Base-by-base conservation (phyloP, 2,329 filamentous ascomycete genomes). In the Pseudogymnoascus sp. region DNA sequence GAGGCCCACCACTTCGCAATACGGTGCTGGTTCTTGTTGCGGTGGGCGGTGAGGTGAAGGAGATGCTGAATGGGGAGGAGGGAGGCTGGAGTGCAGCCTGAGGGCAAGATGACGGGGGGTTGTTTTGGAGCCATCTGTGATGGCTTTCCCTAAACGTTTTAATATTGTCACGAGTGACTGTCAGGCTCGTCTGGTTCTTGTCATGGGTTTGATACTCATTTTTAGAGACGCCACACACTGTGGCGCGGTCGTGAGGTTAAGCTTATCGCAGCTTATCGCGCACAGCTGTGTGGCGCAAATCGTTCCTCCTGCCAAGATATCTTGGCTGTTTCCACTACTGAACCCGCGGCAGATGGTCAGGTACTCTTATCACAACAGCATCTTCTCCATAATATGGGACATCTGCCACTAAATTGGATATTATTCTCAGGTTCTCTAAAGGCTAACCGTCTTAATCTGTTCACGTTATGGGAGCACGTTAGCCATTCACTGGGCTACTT, bases 21-120 rank as follows among this genome's bases (percentile, higher is more conserved):
- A 63, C 86, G 86, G 75, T 97, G 93, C 77, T 97, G 93, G 77
- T 97, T 97, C 72, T 87, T 88, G 79, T 97, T 95, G 70, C 92
- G 90, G 73, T 91, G 86, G 75, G 87, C 84, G 70, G 96, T 84
- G 68, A 89, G 82, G 70, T 88, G 81, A 50, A 97, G 84, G 56
- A 93, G 76, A 60, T 82, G 73, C 29, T 78, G 69, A 29, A 80
- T 71, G 1, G 78, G 73, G 2, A 69, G 64, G 47, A 84, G 75
- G n/a, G 62, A 29, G 4, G 26, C 35, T 40, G 19, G 19, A 4
- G 33, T 61, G 21, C 33, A 40, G 3, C 38, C 24, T 21, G 59
- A 4, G 8, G 59, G 59, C 19, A 61, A 14, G 13, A 61, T 16
- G 33, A 61, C 7, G 11, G 59, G 59, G 33, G 59, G 35, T 40